Evolutionary conservation across 495 filamentous ascomycete species (phyloP), one percentile per base, ranked within the genome.

Genomic region (Penicillium steckii): DNA sequence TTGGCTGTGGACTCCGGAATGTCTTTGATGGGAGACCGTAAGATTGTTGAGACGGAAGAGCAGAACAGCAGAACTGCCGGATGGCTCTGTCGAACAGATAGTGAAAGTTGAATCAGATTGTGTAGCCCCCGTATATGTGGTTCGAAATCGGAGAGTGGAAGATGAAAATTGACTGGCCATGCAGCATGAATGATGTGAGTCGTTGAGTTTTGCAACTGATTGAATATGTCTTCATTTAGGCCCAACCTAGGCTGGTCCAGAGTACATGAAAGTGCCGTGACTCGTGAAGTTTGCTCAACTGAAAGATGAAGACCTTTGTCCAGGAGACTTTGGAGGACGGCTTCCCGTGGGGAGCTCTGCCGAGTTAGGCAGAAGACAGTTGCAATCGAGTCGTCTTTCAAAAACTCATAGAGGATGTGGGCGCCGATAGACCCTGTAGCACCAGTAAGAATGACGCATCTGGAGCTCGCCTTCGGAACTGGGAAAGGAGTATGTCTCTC

Each of bases 151-250:
- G 48, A 17, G 3, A 72, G 62, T 0, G 60, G 65, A 12, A 83
- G 65, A 48, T 80, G 77, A 72, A 82, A 81, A 57, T 83, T 80
- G 15, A 83, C 77, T 8, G 81, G 74, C 81, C 82, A 85, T 8
- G 82, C 80, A 13, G 71, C 72, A 55, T 84, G 81, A 45, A 84
- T 76, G 37, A 84, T 75, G 26, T 75, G 65, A 2, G 77, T 78
- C 3, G 77, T 68, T 0, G 67, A 67, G 5, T 67, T 44, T 12
- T 64, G 64, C 52, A 83, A 69, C 19, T 66, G 38, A n/a, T 62
- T 38, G 15, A 72, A 61, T 15, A 61, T 58, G 4, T 53, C 40
- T 13, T 61, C 30, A 15, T 64, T 53, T 5, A 85, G 61, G 30
- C 78, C 80, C 1, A 85, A 67, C 18, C 69, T 55, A 3, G 69